phyloP scores from a whole-genome alignment of 2,329 filamentous ascomycete species.

The Fusarium miscanthi region DNA sequence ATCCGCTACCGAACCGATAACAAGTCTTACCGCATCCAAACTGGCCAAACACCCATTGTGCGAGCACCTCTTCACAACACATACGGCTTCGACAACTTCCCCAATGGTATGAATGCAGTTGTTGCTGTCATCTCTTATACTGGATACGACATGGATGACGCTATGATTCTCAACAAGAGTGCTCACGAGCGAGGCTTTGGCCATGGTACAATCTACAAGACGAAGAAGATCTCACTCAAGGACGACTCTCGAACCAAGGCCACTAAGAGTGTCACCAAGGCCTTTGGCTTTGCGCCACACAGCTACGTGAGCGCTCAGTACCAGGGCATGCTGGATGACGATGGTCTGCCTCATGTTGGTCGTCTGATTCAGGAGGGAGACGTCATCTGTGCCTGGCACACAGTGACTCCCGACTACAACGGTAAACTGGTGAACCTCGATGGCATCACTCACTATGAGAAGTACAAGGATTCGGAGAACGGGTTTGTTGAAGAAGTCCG shows the following conservation, averaged over 20 bases:
- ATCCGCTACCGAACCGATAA: constrained; percentile 92
- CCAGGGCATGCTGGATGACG: constrained; percentile 81
- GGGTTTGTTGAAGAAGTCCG: constrained; percentile 94
- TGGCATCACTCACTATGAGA: constrained; percentile 85
- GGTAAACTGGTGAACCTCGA: constrained; percentile 87
- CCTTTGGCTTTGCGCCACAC: constrained; percentile 91
- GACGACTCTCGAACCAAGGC: constrained; percentile 78
- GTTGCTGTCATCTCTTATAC: constrained; percentile 99
- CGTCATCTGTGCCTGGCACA: constrained; percentile 89
- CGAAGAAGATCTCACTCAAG: constrained; percentile 88
- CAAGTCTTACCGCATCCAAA: constrained; percentile 94
- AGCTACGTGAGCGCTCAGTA: constrained; percentile 76
- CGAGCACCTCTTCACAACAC: constrained; percentile 92
- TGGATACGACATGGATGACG: constrained; percentile 99
- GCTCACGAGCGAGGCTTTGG: constrained; percentile 96
- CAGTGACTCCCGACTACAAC: constrained; percentile 81
- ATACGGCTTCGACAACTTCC: constrained; percentile 98
- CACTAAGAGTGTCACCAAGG: constrained; percentile 76
- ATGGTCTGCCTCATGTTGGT: constrained; percentile 87
- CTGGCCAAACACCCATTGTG: constrained; percentile 94
- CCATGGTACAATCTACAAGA: constrained; percentile 97
- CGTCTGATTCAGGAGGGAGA: constrained; percentile 82
- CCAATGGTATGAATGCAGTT: constrained; percentile 93
- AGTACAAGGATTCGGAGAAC: constrained; percentile 92
- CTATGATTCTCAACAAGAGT: constrained; percentile 99